Conservation (phyloP, 2,329 filamentous ascomycete species). For the Epichloe amarillans region DNA sequence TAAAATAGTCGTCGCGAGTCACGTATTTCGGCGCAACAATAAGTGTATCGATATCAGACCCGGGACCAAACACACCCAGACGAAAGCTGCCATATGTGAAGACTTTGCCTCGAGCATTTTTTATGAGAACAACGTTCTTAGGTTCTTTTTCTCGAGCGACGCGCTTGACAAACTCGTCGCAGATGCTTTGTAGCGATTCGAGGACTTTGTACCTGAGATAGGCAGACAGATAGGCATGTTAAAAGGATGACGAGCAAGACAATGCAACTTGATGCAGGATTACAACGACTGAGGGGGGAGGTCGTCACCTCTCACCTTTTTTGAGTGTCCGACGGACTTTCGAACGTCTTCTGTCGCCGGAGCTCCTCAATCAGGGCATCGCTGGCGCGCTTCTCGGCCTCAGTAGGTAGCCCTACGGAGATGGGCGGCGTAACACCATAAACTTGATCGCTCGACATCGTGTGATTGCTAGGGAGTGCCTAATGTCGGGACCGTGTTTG, state of each 20-base stretch:
- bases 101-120: slow-evolving; percentile 78
- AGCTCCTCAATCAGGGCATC: slow-evolving; percentile 72
- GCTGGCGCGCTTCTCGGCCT: slow-evolving; percentile 62
- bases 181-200: slow-evolving; percentile 61
- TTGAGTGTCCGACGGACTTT: slow-evolving; percentile 67
- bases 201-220: slow-evolving; percentile 54
- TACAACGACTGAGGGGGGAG: neutral
- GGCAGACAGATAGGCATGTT: neutral
- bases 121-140: slow-evolving; percentile 62
- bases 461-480: neutral
- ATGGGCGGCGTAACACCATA: slow-evolving; percentile 74
- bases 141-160: slow-evolving; percentile 61
- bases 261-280: neutral
- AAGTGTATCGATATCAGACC: slow-evolving; percentile 95
- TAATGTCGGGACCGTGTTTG: neutral
- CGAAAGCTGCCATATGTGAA: slow-evolving; percentile 96
- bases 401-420: slow-evolving; percentile 61
- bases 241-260: neutral
- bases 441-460: slow-evolving; percentile 25
- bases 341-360: slow-evolving; percentile 83
- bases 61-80: slow-evolving; percentile 84
- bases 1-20: slow-evolving; percentile 80
- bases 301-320: slow-evolving; percentile 48
- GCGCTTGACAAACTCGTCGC: slow-evolving; percentile 73
- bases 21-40: slow-evolving; percentile 87